Evolutionary conservation across 345 rosid genomes (phyloP).

Genomic region (Alliaria petiolata): DNA sequence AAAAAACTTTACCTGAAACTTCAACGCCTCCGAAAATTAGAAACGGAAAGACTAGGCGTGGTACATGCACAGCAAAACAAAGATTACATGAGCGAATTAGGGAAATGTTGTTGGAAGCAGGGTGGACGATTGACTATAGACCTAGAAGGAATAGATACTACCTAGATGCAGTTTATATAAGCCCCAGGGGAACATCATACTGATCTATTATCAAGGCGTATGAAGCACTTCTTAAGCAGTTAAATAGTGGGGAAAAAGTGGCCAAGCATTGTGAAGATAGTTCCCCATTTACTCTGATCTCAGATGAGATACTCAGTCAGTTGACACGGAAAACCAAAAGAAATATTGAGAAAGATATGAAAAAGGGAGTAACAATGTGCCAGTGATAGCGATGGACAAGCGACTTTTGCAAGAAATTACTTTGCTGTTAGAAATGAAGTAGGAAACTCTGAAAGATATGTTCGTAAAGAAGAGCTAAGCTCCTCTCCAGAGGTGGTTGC

Average conservation of each 20-base stretch:
- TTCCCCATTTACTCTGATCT: slow-evolving; percentile 53
- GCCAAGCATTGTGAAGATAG: slow-evolving; percentile 34
- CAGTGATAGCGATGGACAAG: slow-evolving; percentile 36
- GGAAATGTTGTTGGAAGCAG: slow-evolving; percentile 82
- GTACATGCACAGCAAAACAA: slow-evolving; percentile 92
- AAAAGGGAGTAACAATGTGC: slow-evolving; percentile 45
- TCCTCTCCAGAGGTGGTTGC: slow-evolving; percentile 54
- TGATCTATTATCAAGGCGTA: slow-evolving; percentile 97
- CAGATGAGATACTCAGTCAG: slow-evolving; percentile 72
- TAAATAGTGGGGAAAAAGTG: slow-evolving; percentile 45
- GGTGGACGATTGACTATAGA: slow-evolving; percentile 89
- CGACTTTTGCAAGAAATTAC: slow-evolving; percentile 31
- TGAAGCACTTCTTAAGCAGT: slow-evolving; percentile 77
- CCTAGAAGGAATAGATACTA: slow-evolving; percentile 86
- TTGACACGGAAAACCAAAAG: slow-evolving; percentile 65
- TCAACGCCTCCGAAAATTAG: slow-evolving; percentile 29
- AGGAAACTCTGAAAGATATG: slow-evolving; percentile 46
- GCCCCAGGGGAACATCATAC: slow-evolving; percentile 83
- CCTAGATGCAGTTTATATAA: slow-evolving; percentile 87
- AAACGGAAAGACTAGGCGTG: slow-evolving; percentile 69
- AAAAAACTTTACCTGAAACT: slow-evolving; percentile 40
- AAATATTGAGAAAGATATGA: slow-evolving; percentile 56
- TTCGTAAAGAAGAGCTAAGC: slow-evolving; percentile 61
- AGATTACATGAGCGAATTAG: slow-evolving; percentile 79
- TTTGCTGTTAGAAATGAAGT: slow-evolving; percentile 34